These are phyloP conservation scores for Bullera alba DNA, from an alignment of 768 basidiomycete species.

Conservation along the genomic window DNA sequence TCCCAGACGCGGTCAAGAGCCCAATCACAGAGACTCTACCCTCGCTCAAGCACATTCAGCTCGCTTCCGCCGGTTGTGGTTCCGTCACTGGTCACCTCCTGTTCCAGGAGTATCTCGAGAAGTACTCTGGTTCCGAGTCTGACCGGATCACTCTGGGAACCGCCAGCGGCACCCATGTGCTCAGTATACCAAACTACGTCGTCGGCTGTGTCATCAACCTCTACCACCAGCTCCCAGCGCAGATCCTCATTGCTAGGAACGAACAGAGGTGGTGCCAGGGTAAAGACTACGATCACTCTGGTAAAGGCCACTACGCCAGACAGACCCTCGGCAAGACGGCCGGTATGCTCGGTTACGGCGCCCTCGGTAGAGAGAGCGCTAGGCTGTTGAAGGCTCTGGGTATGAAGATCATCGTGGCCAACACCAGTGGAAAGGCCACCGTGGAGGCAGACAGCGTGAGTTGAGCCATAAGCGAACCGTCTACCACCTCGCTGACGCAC, in stretches of 20 bases:
- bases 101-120: conserved; percentile 1
- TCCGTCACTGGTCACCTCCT: background rate
- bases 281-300: conserved; percentile 16
- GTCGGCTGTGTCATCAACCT: conserved; percentile 25
- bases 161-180: conserved; percentile 41
- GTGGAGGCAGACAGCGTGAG: conserved; percentile 34
- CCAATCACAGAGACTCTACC: too few relatives aligned
- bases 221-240: conserved; percentile 26
- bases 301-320: background rate
- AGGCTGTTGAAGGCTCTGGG: conserved; percentile 38
- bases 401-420: conserved; percentile 41
- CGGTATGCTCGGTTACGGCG: conserved; percentile 30
- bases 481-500: too few relatives aligned
- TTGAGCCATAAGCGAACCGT: background rate
- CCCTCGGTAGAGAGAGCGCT: conserved; percentile 42
- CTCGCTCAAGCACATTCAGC: conserved; percentile 33
- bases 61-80: conserved; percentile 32
- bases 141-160: conserved; percentile 27
- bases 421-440: conserved; percentile 35
- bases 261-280: conserved; percentile 20
- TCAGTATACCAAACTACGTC: conserved; percentile 38
- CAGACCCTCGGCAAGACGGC: background rate
- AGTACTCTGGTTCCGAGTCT: background rate
- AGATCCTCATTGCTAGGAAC: conserved; percentile 22
- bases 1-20: conserved; percentile 17